Percentiles rank a stretch among this genome's conserved stretches.
Conservation (phyloP, 2,329 filamentous ascomycete genomes). For the Fusarium sp. region DNA sequence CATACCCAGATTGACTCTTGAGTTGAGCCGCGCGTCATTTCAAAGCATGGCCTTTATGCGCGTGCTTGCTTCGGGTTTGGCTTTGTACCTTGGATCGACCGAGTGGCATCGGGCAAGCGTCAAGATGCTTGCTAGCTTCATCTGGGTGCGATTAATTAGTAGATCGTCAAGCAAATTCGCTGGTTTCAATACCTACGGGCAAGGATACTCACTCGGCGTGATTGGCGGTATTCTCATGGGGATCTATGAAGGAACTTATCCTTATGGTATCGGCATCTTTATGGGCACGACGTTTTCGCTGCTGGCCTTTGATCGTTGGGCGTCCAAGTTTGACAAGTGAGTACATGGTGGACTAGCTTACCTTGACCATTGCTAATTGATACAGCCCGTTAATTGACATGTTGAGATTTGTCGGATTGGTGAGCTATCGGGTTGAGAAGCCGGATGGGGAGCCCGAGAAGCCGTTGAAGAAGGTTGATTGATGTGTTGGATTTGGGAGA, state of each 20-base stretch:
- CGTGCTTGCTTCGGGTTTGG: neutral
- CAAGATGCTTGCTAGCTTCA: neutral
- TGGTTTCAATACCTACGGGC: neutral
- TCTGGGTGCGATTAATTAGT: neutral
- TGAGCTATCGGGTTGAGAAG: neutral
- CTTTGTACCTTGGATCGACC: neutral
- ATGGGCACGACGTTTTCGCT: neutral
- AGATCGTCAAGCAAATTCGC: neutral
- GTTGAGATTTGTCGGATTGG: neutral
- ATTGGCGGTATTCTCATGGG: neutral
- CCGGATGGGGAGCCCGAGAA: neutral
- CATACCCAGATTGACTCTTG: neutral
- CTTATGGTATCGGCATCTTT: neutral
- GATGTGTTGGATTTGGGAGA: neutral
- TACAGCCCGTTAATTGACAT: neutral
- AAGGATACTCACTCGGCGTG: neutral
- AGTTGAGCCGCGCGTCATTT: neutral
- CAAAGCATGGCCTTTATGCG: slow-evolving; percentile 1
- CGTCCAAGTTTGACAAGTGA: neutral
- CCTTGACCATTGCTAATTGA: neutral
- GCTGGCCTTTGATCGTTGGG: neutral
- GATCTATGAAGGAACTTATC: neutral
- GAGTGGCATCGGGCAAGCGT: slow-evolving; percentile 3
- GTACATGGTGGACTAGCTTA: neutral
- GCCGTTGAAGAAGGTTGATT: neutral